These are phyloP conservation scores for Alternaria hordeiaustralica DNA, from an alignment of 2,329 filamentous ascomycete species.

Conservation along the genomic window DNA sequence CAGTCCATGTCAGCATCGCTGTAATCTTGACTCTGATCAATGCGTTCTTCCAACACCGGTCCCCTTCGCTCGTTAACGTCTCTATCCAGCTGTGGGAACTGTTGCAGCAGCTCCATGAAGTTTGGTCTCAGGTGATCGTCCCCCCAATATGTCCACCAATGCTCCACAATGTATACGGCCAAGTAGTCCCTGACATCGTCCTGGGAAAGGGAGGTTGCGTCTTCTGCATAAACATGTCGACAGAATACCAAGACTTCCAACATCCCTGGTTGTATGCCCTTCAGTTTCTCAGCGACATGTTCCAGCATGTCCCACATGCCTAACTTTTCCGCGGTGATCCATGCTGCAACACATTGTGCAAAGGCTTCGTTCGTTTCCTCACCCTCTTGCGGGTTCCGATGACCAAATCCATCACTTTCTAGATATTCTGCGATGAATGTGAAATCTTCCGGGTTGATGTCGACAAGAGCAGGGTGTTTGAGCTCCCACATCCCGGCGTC, in stretches of 20 bases:
- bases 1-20: neutral
- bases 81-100: conserved; percentile 23
- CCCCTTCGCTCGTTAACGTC: conserved; percentile 16
- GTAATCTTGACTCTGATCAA: neutral
- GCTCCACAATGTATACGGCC: conserved; percentile 24
- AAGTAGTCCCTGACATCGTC: conserved; percentile 22
- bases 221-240: conserved; percentile 17
- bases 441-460: conserved; percentile 32
- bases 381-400: conserved; percentile 12
- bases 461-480: conserved; percentile 18
- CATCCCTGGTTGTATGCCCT: neutral
- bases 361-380: conserved; percentile 19
- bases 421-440: conserved; percentile 34
- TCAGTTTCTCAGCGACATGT: conserved; percentile 31
- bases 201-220: neutral
- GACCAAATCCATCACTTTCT: conserved; percentile 29
- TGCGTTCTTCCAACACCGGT: neutral
- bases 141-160: conserved; percentile 22
- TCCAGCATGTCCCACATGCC: conserved; percentile 37
- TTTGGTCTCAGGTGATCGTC: conserved; percentile 8
- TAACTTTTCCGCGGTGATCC: conserved; percentile 27
- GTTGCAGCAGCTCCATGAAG: conserved; percentile 17
- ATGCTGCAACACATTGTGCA: conserved; percentile 29
- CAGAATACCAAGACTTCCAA: conserved; percentile 24
- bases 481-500: conserved; percentile 25